Base-by-base conservation (phyloP, 2,329 filamentous ascomycete species). In the Penicillium sp. region DNA sequence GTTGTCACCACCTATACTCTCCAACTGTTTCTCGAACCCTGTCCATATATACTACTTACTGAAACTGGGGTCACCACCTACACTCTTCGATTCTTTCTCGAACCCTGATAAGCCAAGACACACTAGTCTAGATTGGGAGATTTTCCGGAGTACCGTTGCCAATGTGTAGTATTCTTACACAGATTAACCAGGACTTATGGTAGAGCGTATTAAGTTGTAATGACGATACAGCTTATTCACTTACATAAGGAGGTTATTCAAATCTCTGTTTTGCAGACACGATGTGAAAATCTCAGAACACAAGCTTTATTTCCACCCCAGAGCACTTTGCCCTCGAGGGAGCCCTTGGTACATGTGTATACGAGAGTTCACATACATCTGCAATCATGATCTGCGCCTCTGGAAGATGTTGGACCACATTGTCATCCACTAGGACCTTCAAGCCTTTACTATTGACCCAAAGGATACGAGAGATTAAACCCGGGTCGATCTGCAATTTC, bases 401-500 rank as follows among this genome's bases (percentile, higher is more conserved):
- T 23, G 23, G 23, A 23, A 23, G 23, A 23, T 23, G 23, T 23
- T 23, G 23, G 23, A 23, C 23, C 23, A 23, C 23, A 23, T 23
- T 23, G 23, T 23, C 90, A 66, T 97, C 92, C 65, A 96, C 81
- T 63, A 93, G 82, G 51, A 96, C 84, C 66, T 91, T 84, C 1
- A 96, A 75, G 0, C 90, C 90, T 61, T 84, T 84, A 7, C 84
- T 79, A 36, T 88, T 85, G 41, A 90, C 77, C 52, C 84, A 88
- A 5, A 95, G 78, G 1, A 85, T 86, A 29, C 87, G 85, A 1
- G 84, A 23, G 23, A 23, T 74, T 57, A 82, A 83, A 2, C 81
- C 80, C 1, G 86, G 77, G 56, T 95, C 89, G 39, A 96, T 77
- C 26, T 85, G 82, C 80, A 88, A 91, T 73, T 96, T 96, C 43